A percentile compares a stretch with the other conserved stretches of the same genome.
Conservation (phyloP, 768 basidiomycete genomes). For the Infundibulicybe gibba region DNA sequence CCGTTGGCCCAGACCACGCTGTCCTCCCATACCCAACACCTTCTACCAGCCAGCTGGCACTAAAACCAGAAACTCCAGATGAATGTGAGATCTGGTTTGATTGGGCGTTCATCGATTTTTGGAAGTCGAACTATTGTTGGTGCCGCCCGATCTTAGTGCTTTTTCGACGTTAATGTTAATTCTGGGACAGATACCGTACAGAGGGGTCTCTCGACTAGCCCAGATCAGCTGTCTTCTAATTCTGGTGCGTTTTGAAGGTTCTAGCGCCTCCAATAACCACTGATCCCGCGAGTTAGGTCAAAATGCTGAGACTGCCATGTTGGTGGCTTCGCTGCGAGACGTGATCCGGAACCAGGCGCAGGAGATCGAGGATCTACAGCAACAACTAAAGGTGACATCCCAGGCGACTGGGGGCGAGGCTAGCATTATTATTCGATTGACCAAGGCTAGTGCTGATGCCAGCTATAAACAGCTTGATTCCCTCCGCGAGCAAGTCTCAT, state of each 20-base stretch:
- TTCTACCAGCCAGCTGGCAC: constrained; percentile 24
- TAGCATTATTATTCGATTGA: constrained; percentile 4
- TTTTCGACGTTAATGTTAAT: constrained; percentile 1
- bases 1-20: constrained; percentile 80
- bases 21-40: constrained; percentile 55
- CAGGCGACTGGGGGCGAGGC: constrained; percentile 34
- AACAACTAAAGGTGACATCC: constrained; percentile 45
- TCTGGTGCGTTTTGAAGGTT: constrained; percentile 39
- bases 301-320: constrained; percentile 73
- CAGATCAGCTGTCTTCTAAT: constrained; percentile 57
- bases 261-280: constrained; percentile 1
- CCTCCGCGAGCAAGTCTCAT: constrained; percentile 42
- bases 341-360: constrained; percentile 79
- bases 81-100: constrained; percentile 96
- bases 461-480: constrained; percentile 31
- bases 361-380: constrained; percentile 71
- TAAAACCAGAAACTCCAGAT: constrained; percentile 40
- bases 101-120: constrained; percentile 97
- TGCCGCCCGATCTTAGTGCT: background rate
- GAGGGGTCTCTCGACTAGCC: constrained; percentile 66
- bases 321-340: constrained; percentile 81
- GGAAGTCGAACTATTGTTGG: constrained; percentile 95
- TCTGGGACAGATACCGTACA: constrained; percentile 64
- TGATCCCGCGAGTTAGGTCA: constrained; percentile 37
- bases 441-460: background rate